Evolutionary conservation across 2,329 filamentous ascomycete species (phyloP), one percentile per base, ranked within the genome.

Genomic region (Microcera coccophila): DNA sequence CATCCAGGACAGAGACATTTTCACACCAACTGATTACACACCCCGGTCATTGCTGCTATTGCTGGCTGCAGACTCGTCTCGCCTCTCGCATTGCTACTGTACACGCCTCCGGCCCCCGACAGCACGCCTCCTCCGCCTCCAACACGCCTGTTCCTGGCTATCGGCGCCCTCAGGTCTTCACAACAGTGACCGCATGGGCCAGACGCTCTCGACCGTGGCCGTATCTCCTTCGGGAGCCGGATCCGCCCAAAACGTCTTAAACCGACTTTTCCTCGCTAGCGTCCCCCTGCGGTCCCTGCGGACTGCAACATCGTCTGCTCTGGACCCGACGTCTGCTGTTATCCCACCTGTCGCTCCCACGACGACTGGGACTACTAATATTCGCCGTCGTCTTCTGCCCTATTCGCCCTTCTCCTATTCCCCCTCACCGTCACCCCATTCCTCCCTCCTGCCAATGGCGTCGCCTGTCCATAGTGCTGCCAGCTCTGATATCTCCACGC

Each of bases 401-500:
- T 49, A 50, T 38, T 46, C 44, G 43, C 53, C 40, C 52, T 43
- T 52, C 46, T 57, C 53, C 50, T 40, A 53, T 60, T 45, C 57
- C 41, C 46, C 48, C 32, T 43, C 45, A 39, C 41, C 55, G 45
- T 57, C 54, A 57, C 54, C 50, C 54, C 54, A 57, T 53, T 17
- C 41, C 16, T 47, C 45, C 43, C 42, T 43, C 39, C 47, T 55
- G 52, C 51, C 57, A 50, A 61, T 61, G 62, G 56, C 62, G 49
- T 57, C 61, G 44, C 48, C 55, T 64, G 63, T 69, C 48, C 67
- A 68, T 62, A 76, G 68, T 54, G 68, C 69, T 56, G 65, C 67
- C 56, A 71, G 65, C 57, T 68, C 68, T 61, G 73, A 78, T 57
- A 70, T 75, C 60, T 72, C 72, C 60, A 78, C 75, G 42, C 75